phyloP scores from a whole-genome alignment of 2,329 filamentous ascomycete species.

The Neonectria punicea region DNA sequence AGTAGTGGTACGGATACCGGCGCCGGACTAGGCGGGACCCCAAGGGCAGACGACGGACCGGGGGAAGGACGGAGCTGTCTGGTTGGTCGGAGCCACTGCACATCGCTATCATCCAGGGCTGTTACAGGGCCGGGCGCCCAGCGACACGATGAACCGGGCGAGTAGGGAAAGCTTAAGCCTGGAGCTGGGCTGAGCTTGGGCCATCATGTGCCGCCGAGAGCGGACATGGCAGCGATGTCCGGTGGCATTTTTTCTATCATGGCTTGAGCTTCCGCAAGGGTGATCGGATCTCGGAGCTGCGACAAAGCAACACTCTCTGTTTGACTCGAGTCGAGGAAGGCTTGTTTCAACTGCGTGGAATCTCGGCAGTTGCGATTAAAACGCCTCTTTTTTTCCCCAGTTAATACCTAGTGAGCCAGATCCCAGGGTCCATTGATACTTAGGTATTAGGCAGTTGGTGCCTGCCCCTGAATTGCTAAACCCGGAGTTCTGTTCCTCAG shows the following conservation, averaged over 20 bases:
- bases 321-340: not conserved
- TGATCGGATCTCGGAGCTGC: slow-evolving; percentile 4
- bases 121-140: not conserved
- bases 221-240: not conserved
- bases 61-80: not conserved
- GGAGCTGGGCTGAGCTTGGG: slow-evolving; percentile 3
- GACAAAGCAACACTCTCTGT: not conserved
- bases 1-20: not conserved
- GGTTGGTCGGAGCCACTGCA: not conserved
- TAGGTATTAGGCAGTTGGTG: not conserved
- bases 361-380: not conserved
- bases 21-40: not conserved
- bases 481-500: not conserved
- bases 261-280: slow-evolving; percentile 7
- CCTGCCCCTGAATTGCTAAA: not conserved
- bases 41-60: not conserved
- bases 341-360: not conserved
- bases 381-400: not conserved
- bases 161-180: not conserved
- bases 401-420: not conserved
- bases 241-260: not conserved
- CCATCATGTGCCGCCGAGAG: not conserved
- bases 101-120: not conserved
- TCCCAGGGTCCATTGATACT: not conserved
- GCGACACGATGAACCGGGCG: not conserved